Conservation (phyloP, 441 rosid species). For the Euphorbia schlechtendalii region DNA sequence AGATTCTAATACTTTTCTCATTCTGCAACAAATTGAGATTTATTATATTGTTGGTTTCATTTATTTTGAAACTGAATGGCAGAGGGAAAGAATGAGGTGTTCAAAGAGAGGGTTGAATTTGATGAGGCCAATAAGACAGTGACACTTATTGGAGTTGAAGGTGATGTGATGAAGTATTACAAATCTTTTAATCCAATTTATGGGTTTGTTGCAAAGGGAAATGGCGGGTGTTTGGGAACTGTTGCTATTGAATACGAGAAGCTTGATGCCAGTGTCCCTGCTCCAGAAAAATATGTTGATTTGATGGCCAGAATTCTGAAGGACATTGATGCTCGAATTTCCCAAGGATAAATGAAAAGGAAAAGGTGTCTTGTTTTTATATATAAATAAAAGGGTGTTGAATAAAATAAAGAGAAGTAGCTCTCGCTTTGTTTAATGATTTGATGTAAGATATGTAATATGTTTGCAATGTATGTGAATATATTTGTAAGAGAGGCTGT, state of each 20-base stretch:
- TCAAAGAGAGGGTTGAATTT: conserved; percentile 18
- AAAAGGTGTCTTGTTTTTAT: not conserved
- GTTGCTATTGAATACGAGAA: conserved; percentile 27
- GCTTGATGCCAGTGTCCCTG: conserved; percentile 1
- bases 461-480: too few species aligned
- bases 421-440: too few species aligned
- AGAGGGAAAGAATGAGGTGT: conserved; percentile 26
- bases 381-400: not conserved
- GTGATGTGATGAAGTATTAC: conserved; percentile 24
- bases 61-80: not conserved
- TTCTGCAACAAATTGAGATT: too few species aligned
- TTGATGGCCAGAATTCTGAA: conserved; percentile 12
- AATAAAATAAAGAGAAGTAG: not conserved
- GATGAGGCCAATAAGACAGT: conserved; percentile 24
- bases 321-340: conserved; percentile 18
- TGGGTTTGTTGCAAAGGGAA: conserved; percentile 13
- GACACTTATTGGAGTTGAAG: conserved; percentile 19
- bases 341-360: not conserved
- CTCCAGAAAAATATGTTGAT: conserved; percentile 25
- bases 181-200: conserved; percentile 19
- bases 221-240: conserved; percentile 14
- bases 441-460: too few species aligned
- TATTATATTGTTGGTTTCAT: too few species aligned
- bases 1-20: too few species aligned
- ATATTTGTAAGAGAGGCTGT: too few species aligned